Percentiles rank a stretch among this genome's conserved stretches.
Conservation (phyloP, 805 yeast genomes). For the Hyphopichia homilentoma region DNA sequence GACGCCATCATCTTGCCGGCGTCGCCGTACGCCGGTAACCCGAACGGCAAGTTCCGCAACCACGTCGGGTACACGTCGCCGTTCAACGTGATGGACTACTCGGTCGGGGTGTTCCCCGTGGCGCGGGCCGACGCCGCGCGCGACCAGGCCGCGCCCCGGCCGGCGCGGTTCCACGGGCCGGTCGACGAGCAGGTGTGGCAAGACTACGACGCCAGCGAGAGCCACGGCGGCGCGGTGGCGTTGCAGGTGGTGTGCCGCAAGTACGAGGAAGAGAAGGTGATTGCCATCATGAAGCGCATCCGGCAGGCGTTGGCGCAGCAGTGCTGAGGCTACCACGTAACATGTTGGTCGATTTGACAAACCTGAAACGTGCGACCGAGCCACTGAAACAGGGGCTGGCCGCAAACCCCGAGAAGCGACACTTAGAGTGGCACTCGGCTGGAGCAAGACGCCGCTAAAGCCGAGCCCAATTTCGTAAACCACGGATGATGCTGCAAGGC, state of each 20-base stretch:
- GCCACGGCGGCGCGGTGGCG: constrained; percentile 60
- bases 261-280: constrained; percentile 58
- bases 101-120: constrained; percentile 48
- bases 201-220: constrained; percentile 43
- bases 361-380: no score
- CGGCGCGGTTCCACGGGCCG: constrained; percentile 28
- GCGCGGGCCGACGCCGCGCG: constrained; percentile 46
- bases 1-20: constrained; percentile 49
- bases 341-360: no score
- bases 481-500: no score
- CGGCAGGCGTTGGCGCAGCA: constrained; percentile 1
- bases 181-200: constrained; percentile 42
- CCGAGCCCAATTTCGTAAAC: no score
- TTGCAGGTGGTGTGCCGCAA: constrained; percentile 63
- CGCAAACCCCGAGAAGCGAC: no score
- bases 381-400: no score
- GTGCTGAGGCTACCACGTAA: no score
- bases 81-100: constrained; percentile 21
- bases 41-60: constrained; percentile 27
- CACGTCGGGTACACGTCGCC: constrained; percentile 48
- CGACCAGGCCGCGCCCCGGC: constrained; percentile 26
- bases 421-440: no score
- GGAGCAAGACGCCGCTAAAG: no score
- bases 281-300: constrained; percentile 41
- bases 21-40: constrained; percentile 42